phyloP scores from a whole-genome alignment of 1,284 basidiomycete species.

The Cutaneotrichosporon mucoides region DNA sequence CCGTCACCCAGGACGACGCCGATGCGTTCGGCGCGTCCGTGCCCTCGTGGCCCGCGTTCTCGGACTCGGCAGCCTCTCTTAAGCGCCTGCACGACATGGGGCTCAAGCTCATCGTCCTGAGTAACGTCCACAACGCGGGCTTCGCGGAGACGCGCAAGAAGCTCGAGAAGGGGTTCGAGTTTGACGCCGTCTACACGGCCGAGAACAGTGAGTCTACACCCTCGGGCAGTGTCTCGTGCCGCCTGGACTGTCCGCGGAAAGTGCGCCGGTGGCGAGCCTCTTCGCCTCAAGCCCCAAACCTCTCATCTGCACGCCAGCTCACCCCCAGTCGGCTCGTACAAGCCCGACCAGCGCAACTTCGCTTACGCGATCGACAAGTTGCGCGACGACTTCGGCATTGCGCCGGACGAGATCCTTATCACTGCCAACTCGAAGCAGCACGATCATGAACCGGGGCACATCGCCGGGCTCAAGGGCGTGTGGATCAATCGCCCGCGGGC shows the following conservation, averaged over 20 bases:
- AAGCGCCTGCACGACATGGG: constrained; percentile 24
- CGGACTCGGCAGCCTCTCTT: constrained; percentile 30
- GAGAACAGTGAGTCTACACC: constrained; percentile 31
- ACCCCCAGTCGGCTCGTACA: constrained; percentile 38
- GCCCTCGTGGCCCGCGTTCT: constrained; percentile 36
- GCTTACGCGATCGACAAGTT: constrained; percentile 29
- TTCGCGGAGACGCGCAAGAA: constrained; percentile 27
- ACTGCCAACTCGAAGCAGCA: constrained; percentile 34
- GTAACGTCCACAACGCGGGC: constrained; percentile 34
- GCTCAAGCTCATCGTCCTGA: constrained; percentile 31
- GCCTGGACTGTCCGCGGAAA: too few relatives aligned
- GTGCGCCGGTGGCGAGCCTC: too few relatives aligned
- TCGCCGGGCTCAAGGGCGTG: constrained; percentile 29
- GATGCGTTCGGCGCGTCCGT: constrained; percentile 27
- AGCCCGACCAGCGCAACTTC: constrained; percentile 35
- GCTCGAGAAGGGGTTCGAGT: constrained; percentile 27
- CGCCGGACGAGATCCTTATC: constrained; percentile 25
- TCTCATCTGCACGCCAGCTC: too few relatives aligned
- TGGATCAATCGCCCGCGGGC: constrained; percentile 34
- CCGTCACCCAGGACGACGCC: constrained; percentile 13
- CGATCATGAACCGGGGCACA: constrained; percentile 35
- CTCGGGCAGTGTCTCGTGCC: too few relatives aligned
- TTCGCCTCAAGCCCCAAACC: too few relatives aligned
- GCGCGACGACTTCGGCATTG: constrained; percentile 26
- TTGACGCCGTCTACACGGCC: constrained; percentile 35